Evolutionary conservation across 1,284 basidiomycete species (phyloP).

Genomic region (Xerocomus minutiporus): DNA sequence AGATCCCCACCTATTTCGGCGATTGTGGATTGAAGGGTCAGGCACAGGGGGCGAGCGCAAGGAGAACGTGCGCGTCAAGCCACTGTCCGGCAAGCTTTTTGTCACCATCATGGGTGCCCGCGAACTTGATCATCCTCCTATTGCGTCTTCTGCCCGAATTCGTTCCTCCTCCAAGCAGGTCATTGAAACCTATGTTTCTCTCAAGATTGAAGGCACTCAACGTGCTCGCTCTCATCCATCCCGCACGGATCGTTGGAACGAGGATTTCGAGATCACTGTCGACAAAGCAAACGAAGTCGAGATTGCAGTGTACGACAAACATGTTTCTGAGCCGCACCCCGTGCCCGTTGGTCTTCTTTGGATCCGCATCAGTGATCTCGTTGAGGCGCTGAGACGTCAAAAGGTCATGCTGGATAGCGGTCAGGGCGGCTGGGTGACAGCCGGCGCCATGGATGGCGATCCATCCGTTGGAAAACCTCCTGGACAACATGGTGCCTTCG

Average conservation of each 20-base stretch:
- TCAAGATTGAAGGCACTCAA: conserved; percentile 96
- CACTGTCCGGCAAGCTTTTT: conserved; percentile 89
- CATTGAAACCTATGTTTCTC: conserved; percentile 85
- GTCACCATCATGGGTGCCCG: conserved; percentile 87
- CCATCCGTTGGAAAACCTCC: conserved; percentile 35
- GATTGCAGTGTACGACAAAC: conserved; percentile 93
- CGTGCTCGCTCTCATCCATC: conserved; percentile 89
- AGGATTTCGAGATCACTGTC: conserved; percentile 93
- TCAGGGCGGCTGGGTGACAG: conserved; percentile 91
- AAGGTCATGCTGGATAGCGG: conserved; percentile 84
- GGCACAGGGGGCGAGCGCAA: conserved; percentile 86
- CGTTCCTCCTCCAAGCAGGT: conserved; percentile 77
- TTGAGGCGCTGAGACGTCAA: conserved; percentile 91
- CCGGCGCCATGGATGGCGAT: conserved; percentile 74
- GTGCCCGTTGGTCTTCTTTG: conserved; percentile 94
- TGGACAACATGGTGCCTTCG: conserved; percentile 38
- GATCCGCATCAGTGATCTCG: conserved; percentile 92
- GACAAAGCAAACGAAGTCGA: conserved; percentile 99
- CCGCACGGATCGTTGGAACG: conserved; percentile 95
- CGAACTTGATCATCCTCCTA: conserved; percentile 92
- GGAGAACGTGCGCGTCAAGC: conserved; percentile 86
- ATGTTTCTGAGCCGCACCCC: conserved; percentile 72
- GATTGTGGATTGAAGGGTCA: conserved; percentile 33
- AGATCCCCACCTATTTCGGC: conserved; percentile 18
- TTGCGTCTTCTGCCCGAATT: conserved; percentile 51